Conservation (phyloP, 192 early-diverging fungal species). For the Endogone sp. region DNA sequence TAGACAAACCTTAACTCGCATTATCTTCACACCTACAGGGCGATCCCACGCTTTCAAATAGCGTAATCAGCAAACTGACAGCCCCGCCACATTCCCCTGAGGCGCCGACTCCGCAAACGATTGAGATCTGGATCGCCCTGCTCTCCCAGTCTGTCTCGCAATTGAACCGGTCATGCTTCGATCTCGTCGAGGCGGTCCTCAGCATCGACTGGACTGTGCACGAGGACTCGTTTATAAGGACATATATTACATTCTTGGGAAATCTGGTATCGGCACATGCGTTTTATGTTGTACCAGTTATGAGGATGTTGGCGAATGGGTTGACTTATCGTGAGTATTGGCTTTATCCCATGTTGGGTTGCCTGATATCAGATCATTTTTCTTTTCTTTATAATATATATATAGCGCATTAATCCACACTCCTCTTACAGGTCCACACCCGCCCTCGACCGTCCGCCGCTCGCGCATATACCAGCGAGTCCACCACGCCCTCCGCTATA, state of each 20-base stretch:
- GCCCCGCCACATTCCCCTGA: too few species aligned
- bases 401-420: too few species aligned
- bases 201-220: constrained; percentile 53
- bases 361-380: neutral
- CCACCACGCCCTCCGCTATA: constrained; percentile 54
- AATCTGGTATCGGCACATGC: constrained; percentile 77
- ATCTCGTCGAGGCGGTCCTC: constrained; percentile 57
- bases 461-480: constrained; percentile 47
- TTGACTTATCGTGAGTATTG: constrained; percentile 30
- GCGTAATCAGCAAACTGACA: too few species aligned
- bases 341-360: neutral
- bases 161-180: constrained; percentile 40
- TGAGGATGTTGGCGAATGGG: constrained; percentile 50
- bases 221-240: constrained; percentile 44
- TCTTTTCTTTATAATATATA: neutral
- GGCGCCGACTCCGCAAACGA: too few species aligned
- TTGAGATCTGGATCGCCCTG: too few species aligned
- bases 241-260: constrained; percentile 61
- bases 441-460: constrained; percentile 18
- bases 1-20: too few species aligned
- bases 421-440: constrained; percentile 3
- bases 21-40: too few species aligned
- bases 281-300: constrained; percentile 56
- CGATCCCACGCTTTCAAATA: too few species aligned
- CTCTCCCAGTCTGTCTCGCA: too few species aligned